A percentile compares a stretch with the other conserved stretches of the same genome.
Conservation (phyloP, 2,329 filamentous ascomycete species). For the Monilinia polystroma region DNA sequence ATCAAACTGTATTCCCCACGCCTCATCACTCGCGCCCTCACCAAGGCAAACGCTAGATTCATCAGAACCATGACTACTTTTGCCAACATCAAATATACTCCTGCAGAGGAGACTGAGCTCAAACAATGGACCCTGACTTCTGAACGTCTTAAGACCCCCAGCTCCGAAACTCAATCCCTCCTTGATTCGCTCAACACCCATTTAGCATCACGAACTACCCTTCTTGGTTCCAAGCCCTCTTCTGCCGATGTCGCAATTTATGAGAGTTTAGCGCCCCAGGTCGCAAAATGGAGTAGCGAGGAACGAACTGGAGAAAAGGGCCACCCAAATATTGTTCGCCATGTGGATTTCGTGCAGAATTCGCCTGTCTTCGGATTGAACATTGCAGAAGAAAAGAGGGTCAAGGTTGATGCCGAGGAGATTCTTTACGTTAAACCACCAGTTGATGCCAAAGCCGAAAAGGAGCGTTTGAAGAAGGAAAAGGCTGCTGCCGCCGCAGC, state of each 20-base stretch:
- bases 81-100: slow-evolving; percentile 67
- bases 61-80: slow-evolving; percentile 64
- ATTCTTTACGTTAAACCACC: slow-evolving; percentile 86
- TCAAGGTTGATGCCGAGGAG: slow-evolving; percentile 74
- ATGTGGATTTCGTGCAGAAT: slow-evolving; percentile 94
- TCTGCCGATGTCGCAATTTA: slow-evolving; percentile 84
- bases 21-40: slow-evolving; percentile 33
- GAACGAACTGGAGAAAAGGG: slow-evolving; percentile 87
- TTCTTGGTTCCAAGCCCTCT: slow-evolving; percentile 87
- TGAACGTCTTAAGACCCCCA: slow-evolving; percentile 62
- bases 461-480: slow-evolving; percentile 95
- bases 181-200: slow-evolving; percentile 81
- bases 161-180: slow-evolving; percentile 58
- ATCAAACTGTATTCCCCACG: slow-evolving; percentile 39
- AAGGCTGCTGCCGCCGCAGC: slow-evolving; percentile 69
- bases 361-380: slow-evolving; percentile 70
- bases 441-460: slow-evolving; percentile 89
- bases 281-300: slow-evolving; percentile 78
- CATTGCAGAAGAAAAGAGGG: slow-evolving; percentile 70
- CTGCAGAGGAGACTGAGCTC: slow-evolving; percentile 81
- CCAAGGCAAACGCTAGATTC: slow-evolving; percentile 61
- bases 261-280: slow-evolving; percentile 70
- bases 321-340: slow-evolving; percentile 86
- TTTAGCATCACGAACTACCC: slow-evolving; percentile 81
- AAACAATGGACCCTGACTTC: slow-evolving; percentile 84